Evolutionary conservation across 352 stramenopile species (phyloP).

Genomic region (Pythium insidiosum): DNA sequence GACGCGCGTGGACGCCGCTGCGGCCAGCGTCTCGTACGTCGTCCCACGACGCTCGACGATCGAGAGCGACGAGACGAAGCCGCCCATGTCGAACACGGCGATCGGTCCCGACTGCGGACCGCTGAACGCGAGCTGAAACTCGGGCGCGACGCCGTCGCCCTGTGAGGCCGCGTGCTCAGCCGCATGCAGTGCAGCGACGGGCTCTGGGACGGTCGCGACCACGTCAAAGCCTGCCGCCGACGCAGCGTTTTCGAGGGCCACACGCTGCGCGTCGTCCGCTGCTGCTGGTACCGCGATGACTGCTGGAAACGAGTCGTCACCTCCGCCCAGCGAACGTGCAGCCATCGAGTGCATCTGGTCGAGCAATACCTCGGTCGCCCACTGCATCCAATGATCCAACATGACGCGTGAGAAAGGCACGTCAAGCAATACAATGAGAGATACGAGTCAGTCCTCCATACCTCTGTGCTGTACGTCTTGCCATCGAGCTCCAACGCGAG

Average conservation of each 20-base stretch:
- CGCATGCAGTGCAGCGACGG: conserved; percentile 52
- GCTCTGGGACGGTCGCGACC: conserved; percentile 45
- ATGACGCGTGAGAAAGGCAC: too few species aligned
- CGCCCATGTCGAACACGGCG: conserved; percentile 67
- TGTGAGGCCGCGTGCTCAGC: conserved; percentile 27
- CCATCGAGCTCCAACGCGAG: conserved; percentile 38
- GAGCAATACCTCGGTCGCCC: conserved; percentile 50
- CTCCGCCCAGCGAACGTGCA: conserved; percentile 28
- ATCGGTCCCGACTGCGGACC: conserved; percentile 18
- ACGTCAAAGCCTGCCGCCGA: conserved; percentile 48
- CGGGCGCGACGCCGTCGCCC: conserved; percentile 17
- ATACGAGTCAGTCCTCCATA: too few species aligned
- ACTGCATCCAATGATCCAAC: too few species aligned
- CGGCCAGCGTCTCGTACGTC: conserved; percentile 30
- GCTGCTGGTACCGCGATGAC: conserved; percentile 44
- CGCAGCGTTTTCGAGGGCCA: conserved; percentile 35
- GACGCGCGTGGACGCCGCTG: conserved; percentile 21
- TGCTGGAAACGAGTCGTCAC: conserved; percentile 30
- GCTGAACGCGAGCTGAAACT: conserved; percentile 8
- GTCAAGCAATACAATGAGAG: too few species aligned
- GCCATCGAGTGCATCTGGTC: conserved; percentile 41
- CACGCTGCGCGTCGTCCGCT: conserved; percentile 21
- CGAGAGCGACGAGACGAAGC: conserved; percentile 42
- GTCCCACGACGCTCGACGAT: conserved; percentile 25
- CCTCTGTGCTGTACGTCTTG: conserved; percentile 51